Conservation (phyloP, 1,284 basidiomycete genomes). For the Trichosporon sp. region DNA sequence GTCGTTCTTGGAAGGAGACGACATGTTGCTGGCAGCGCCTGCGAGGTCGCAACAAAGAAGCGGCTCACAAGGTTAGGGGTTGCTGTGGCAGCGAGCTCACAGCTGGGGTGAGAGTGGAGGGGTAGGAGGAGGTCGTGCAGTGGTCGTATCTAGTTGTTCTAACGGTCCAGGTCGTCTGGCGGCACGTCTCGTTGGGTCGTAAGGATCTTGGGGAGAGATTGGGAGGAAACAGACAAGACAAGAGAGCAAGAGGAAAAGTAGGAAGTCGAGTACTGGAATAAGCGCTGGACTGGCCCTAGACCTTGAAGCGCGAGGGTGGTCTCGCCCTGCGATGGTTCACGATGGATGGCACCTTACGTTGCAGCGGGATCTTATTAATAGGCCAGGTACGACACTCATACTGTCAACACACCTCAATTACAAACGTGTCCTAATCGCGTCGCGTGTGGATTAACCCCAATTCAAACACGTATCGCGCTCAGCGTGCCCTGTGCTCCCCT, state of each 20-base stretch:
- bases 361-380: slow-evolving; percentile 9
- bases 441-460: neutral
- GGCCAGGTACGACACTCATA: neutral
- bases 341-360: slow-evolving; percentile 13
- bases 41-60: neutral
- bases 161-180: neutral
- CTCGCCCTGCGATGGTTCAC: slow-evolving; percentile 5
- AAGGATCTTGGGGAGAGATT: neutral
- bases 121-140: slow-evolving; percentile 4
- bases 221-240: slow-evolving; percentile 3
- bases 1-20: slow-evolving; percentile 8
- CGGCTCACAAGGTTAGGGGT: neutral
- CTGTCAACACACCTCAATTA: neutral
- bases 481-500: neutral
- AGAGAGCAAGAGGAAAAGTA: neutral
- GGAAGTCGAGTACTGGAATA: slow-evolving; percentile 3
- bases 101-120: neutral
- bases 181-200: neutral
- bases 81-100: neutral
- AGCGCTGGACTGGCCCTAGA: slow-evolving; percentile 1
- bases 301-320: neutral
- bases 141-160: slow-evolving; percentile 15
- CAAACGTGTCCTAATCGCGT: slow-evolving; percentile 18
- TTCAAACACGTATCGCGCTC: neutral
- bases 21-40: slow-evolving; percentile 4